Evolutionary conservation across 305 asterid species (phyloP), one percentile per base, ranked within the genome.

Genomic region (Rubia tinctorum): DNA sequence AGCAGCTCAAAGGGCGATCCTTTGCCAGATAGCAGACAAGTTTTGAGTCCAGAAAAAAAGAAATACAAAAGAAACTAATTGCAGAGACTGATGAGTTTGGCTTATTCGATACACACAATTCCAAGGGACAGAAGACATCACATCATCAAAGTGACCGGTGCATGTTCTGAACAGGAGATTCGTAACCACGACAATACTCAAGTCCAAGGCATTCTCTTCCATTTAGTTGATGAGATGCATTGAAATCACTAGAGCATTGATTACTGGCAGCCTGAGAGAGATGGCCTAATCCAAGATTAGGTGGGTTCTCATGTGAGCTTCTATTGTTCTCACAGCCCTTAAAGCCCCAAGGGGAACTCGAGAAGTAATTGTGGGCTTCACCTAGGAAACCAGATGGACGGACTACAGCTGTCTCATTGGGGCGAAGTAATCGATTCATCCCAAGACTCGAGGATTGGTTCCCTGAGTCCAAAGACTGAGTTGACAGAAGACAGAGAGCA

Each of bases 401-500:
- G 73, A 76, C 90, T 72, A 79, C 42, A 76, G 81, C 76, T 18
- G 79, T 37, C 47, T 82, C 86, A 72, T 60, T 58, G 73, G 82
- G n/a, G 45, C 79, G 81, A 56, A 77, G 83, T 44, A 78, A 74
- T 59, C 72, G 69, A 82, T 81, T 84, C 7, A 76, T 76, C 80
- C 81, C 95, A 47, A 85, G 88, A 81, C 81, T 84, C 61, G 81
- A 80, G 71, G 87, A 66, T 10, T 75, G 90, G 89, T 73, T 77
- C 80, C 89, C 86, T 44, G 93, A 81, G 86, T 77, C 84, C 95
- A 93, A 93, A 63, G 93, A 88, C 68, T 89, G 90, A 76, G 81
- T 94, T 94, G 98, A 94, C 97, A 90, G 97, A 91, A 94, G 98
- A 94, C 96, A 94, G 98, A 87, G 98, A 94, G 97, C 99, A 82